Base-by-base conservation (phyloP, 176 grass and related monocot genomes). In the Leersia perrieri region DNA sequence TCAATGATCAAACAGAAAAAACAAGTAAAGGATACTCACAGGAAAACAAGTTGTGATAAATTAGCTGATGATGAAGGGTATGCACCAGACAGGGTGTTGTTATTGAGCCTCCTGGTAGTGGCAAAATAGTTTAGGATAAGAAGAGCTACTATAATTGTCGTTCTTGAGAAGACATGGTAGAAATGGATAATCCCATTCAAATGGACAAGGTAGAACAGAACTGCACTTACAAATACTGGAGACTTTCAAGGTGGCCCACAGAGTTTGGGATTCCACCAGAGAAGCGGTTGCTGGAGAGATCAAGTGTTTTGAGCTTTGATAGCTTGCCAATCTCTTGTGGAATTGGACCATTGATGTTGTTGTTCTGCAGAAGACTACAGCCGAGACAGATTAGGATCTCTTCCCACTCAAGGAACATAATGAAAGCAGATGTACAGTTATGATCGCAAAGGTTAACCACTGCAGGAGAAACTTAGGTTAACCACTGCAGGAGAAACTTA, bases 271-370 rank as follows among this genome's bases (percentile, higher is more conserved):
- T 91, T 90, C 75, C 87, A 78, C 89, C 91, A 75, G 73, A 73
- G 36, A 97, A 81, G 77, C 92, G 84, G 41, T 97, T 94, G 80
- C 84, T 97, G 33, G 94, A 97, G 29, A 97, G 88, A 64, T 97
- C 94, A 70, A 93, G 89, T 75, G 91, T 91, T 70, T 85, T 89
- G 33, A 97, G 94, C 39, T 87, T 89, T 63, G 81, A 80, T 49
- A 97, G 89, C 75, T 81, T 97, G 71, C 87, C 91, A 82, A 97
- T 91, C 61, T 90, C 87, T 82, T 47, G 75, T 39, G 91, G 94
- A 63, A 94, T 84, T 71, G 27, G 28, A 11, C 89, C 91, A 72
- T 88, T 88, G 75, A 97, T 90, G 66, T 92, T 92, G 88, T 97
- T 97, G 82, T 87, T 97, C 67, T 94, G 91, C 80, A 97, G 66